These are phyloP conservation scores for Dictyophora rubrovolvata DNA, from an alignment of 768 basidiomycete genomes.

Conservation along the genomic window DNA sequence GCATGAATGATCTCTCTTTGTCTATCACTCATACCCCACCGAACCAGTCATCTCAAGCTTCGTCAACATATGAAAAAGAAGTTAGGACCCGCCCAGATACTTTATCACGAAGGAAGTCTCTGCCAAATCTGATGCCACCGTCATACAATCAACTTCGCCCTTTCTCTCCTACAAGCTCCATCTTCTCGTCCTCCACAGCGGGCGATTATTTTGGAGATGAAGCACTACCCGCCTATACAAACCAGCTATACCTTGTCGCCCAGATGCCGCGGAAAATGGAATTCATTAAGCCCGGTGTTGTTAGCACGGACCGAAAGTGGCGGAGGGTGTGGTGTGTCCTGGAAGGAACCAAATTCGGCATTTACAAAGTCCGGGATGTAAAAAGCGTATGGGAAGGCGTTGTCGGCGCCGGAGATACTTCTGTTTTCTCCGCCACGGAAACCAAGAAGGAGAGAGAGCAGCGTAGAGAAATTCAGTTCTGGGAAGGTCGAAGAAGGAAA, in stretches of 20 bases:
- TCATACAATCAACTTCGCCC: background rate
- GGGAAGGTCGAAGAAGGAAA: conserved; percentile 19
- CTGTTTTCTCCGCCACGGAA: conserved; percentile 8
- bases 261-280: conserved; percentile 90
- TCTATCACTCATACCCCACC: background rate
- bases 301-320: conserved; percentile 90
- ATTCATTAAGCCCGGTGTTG: conserved; percentile 73
- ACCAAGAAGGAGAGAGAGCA: conserved; percentile 19
- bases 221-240: conserved; percentile 69
- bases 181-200: conserved; percentile 24
- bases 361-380: conserved; percentile 49
- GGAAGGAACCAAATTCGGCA: conserved; percentile 81
- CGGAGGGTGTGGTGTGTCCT: conserved; percentile 77
- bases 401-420: conserved; percentile 62
- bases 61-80: background rate
- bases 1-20: conserved; percentile 6
- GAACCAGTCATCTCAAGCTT: background rate
- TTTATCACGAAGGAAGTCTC: conserved; percentile 5
- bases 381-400: conserved; percentile 48
- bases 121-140: conserved; percentile 5
- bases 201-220: conserved; percentile 82
- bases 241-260: conserved; percentile 69
- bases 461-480: conserved; percentile 19
- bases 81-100: background rate
- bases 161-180: background rate